Evolutionary conservation across 1,284 basidiomycete genomes (phyloP).

Genomic region (Binderoboletus segoi): DNA sequence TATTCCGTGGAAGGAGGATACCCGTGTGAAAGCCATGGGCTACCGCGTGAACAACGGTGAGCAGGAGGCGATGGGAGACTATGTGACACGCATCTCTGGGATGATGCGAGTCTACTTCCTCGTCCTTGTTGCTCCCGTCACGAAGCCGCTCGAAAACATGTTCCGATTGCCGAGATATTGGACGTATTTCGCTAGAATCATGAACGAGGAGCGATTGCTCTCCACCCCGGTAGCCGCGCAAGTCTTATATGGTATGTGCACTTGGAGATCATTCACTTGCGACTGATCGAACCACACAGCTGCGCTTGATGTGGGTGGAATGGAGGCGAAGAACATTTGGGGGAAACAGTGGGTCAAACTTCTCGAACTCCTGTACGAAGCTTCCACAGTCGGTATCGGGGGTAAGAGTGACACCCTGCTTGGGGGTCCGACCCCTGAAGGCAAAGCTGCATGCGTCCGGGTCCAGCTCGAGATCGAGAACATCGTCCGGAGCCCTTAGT

Average conservation of each 20-base stretch:
- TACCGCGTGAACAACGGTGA: slow-evolving; percentile 45
- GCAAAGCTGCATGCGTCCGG: slow-evolving; percentile 59
- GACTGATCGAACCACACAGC: slow-evolving; percentile 41
- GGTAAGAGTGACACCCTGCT: slow-evolving; percentile 37
- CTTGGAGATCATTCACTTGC: slow-evolving; percentile 11
- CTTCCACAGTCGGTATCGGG: slow-evolving; percentile 56
- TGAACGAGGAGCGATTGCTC: slow-evolving; percentile 53
- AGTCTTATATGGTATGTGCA: slow-evolving; percentile 65
- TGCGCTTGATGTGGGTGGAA: slow-evolving; percentile 74
- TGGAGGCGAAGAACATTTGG: slow-evolving; percentile 62
- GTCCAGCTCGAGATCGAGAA: slow-evolving; percentile 67
- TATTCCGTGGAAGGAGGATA: slow-evolving; percentile 48
- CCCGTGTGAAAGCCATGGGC: slow-evolving; percentile 72
- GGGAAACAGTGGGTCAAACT: slow-evolving; percentile 83
- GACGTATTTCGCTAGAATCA: slow-evolving; percentile 67
- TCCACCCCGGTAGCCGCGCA: slow-evolving; percentile 58
- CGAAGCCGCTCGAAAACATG: slow-evolving; percentile 47
- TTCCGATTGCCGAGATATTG: slow-evolving; percentile 68
- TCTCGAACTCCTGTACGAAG: slow-evolving; percentile 65
- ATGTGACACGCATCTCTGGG: slow-evolving; percentile 77
- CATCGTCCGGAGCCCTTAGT: slow-evolving; percentile 45
- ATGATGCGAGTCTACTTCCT: slow-evolving; percentile 89
- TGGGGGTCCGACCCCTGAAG: slow-evolving; percentile 58
- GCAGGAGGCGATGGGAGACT: slow-evolving; percentile 61
- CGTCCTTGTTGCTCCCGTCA: slow-evolving; percentile 56